These are phyloP conservation scores for Botryotinia globosa DNA, from an alignment of 2,329 filamentous ascomycete species.

Conservation along the genomic window DNA sequence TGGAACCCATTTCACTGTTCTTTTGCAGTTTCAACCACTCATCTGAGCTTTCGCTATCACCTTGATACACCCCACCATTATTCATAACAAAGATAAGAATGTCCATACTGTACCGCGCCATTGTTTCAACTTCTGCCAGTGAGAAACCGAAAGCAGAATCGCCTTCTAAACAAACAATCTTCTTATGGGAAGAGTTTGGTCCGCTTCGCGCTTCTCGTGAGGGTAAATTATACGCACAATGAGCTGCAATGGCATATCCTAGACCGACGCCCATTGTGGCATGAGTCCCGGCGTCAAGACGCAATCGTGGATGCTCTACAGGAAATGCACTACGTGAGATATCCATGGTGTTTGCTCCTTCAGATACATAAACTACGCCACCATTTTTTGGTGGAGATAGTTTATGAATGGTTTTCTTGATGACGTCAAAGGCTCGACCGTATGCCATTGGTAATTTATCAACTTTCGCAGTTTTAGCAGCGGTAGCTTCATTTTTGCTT, in stretches of 20 bases:
- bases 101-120: slow-evolving; percentile 53
- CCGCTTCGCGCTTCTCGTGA: slow-evolving; percentile 39
- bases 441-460: slow-evolving; percentile 48
- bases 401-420: slow-evolving; percentile 48
- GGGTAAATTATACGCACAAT: slow-evolving; percentile 52
- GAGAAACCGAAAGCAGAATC: slow-evolving; percentile 57
- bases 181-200: slow-evolving; percentile 41
- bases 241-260: slow-evolving; percentile 55
- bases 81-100: slow-evolving; percentile 55
- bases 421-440: slow-evolving; percentile 50
- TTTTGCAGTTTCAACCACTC: slow-evolving; percentile 46
- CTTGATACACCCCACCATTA: slow-evolving; percentile 52
- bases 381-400: slow-evolving; percentile 46
- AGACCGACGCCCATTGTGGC: slow-evolving; percentile 59
- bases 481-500: slow-evolving; percentile 47
- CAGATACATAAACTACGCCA: slow-evolving; percentile 53
- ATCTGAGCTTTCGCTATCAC: slow-evolving; percentile 41
- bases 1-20: slow-evolving; percentile 38
- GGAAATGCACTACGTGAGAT: slow-evolving; percentile 55
- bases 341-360: slow-evolving; percentile 61
- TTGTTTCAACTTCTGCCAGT: slow-evolving; percentile 54
- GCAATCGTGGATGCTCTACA: slow-evolving; percentile 51
- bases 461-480: slow-evolving; percentile 43
- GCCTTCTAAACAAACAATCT: slow-evolving; percentile 55
- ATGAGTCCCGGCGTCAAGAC: slow-evolving; percentile 56